These are phyloP conservation scores for Boletus bicolor DNA, from an alignment of 768 basidiomycete genomes.

Conservation along the genomic window DNA sequence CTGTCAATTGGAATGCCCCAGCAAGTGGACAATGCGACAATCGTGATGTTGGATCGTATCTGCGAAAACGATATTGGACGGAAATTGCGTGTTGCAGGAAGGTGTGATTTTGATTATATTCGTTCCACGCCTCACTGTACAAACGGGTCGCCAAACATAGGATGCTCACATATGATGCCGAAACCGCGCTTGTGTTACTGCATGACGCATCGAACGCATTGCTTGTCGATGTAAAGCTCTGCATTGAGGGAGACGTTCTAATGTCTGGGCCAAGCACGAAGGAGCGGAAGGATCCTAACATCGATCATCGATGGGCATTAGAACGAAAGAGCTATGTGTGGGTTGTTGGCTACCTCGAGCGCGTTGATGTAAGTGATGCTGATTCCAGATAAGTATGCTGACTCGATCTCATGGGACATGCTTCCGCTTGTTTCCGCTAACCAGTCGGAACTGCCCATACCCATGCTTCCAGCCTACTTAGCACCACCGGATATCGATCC, in stretches of 20 bases:
- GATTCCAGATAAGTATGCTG: constrained; percentile 1
- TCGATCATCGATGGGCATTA: constrained; percentile 43
- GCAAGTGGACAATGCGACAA: constrained; percentile 46
- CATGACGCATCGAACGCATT: constrained; percentile 49
- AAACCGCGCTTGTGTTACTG: constrained; percentile 45
- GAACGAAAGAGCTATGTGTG: constrained; percentile 52
- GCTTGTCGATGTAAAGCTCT: constrained; percentile 55
- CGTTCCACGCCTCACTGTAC: constrained; percentile 13
- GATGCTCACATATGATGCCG: constrained; percentile 54
- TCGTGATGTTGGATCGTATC: constrained; percentile 42
- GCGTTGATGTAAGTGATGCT: constrained; percentile 37
- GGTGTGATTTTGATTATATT: constrained; percentile 38
- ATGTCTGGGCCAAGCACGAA: constrained; percentile 10
- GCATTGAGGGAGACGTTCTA: constrained; percentile 36
- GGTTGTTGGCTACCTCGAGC: constrained; percentile 59
- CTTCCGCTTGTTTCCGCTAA: constrained; percentile 8
- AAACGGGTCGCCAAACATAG: constrained; percentile 33
- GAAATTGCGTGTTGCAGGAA: constrained; percentile 59
- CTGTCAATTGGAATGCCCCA: constrained; percentile 40
- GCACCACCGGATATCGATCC: constrained; percentile 41
- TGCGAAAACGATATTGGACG: constrained; percentile 38
- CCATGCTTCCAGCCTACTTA: constrained; percentile 40
- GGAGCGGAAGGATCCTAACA: constrained; percentile 6
- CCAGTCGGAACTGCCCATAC: constrained; percentile 42
- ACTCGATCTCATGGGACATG: constrained; percentile 16